These are phyloP conservation scores for Beauveria sp. DNA, from an alignment of 2,329 filamentous ascomycete species.

Conservation along the genomic window DNA sequence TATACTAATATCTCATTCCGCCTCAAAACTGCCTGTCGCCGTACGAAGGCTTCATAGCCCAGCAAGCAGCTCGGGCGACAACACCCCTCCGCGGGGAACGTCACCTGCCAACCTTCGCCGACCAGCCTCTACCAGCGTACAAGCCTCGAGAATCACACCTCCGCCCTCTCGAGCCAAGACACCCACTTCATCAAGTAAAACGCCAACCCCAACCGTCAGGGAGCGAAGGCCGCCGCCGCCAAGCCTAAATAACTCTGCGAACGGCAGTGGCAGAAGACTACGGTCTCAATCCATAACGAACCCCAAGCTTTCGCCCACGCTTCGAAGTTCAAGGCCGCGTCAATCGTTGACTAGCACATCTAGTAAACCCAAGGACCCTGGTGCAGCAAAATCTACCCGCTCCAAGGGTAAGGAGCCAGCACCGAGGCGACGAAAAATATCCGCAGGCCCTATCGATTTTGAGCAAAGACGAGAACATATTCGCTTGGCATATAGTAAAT, in stretches of 20 bases:
- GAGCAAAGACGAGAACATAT: conserved; percentile 75
- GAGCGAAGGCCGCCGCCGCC: conserved; percentile 33
- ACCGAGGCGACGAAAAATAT: conserved; percentile 42
- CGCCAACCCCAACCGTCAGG: conserved; percentile 29
- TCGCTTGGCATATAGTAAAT: conserved; percentile 76
- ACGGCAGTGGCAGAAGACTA: conserved; percentile 52
- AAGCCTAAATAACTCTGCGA: conserved; percentile 34
- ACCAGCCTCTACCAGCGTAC: conserved; percentile 32
- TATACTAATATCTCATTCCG: conserved; percentile 21
- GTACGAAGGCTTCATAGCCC: conserved; percentile 37
- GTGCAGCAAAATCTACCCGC: conserved; percentile 43
- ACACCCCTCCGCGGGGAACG: conserved; percentile 42
- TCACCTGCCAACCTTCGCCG: conserved; percentile 44
- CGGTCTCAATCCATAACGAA: conserved; percentile 65
- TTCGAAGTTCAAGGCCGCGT: conserved; percentile 75
- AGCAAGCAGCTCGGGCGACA: conserved; percentile 36
- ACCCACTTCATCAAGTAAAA: conserved; percentile 35
- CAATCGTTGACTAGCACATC: conserved; percentile 70
- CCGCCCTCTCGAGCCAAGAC: conserved; percentile 32
- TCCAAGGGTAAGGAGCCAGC: conserved; percentile 23
- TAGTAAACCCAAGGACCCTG: conserved; percentile 58
- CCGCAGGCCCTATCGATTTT: conserved; percentile 73
- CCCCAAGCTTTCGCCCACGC: conserved; percentile 67
- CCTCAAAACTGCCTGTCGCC: conserved; percentile 40
- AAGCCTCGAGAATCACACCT: conserved; percentile 27